Evolutionary conservation across 2,329 filamentous ascomycete species (phyloP), one percentile per base, ranked within the genome.

Genomic region (Xylariaceae sp.): DNA sequence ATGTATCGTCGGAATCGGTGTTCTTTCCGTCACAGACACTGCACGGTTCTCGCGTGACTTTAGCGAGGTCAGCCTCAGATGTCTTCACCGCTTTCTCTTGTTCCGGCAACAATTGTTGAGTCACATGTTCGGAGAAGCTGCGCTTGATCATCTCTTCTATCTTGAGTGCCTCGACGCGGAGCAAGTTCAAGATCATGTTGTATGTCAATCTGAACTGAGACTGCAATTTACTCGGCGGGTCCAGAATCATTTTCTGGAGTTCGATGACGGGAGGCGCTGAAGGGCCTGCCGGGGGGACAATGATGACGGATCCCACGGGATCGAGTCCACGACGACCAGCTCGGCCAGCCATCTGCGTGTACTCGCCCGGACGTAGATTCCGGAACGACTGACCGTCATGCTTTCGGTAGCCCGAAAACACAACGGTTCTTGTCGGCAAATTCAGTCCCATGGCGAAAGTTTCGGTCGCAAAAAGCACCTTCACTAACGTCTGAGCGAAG

Each of bases 81-180:
- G 96, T 68, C 72, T 93, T 92, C 62, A 99, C 91, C 59, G 92
- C 89, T 74, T 96, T 96, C 75, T 99, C 92, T 68, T 97, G 93
- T 74, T 97, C 92, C 0, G 94, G 94, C 1, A 97, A 79, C 10
- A 97, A 77, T 63, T 95, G 92, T 71, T 99, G 94, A 0, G 93
- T 97, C 23, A 93, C 93, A 74, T 99, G 94, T 74, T 99, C 94
- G 55, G 93, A 97, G 79, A 99, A 99, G 73, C 92, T 97, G 66
- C 94, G 88, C 81, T 99, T 99, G 79, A 99, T 99, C 94, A 99
- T 99, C 75, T 99, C 94, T 73, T 99, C 94, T 67, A 99, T 97
- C 77, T 97, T 97, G 65, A 99, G 77, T 2, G 94, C 94, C 74
- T 99, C 94, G 1, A 99, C 94, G 42, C 94, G 88, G 53, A 99